Evolutionary conservation across 768 basidiomycete genomes (phyloP).

Genomic region (Agaricus blazei): DNA sequence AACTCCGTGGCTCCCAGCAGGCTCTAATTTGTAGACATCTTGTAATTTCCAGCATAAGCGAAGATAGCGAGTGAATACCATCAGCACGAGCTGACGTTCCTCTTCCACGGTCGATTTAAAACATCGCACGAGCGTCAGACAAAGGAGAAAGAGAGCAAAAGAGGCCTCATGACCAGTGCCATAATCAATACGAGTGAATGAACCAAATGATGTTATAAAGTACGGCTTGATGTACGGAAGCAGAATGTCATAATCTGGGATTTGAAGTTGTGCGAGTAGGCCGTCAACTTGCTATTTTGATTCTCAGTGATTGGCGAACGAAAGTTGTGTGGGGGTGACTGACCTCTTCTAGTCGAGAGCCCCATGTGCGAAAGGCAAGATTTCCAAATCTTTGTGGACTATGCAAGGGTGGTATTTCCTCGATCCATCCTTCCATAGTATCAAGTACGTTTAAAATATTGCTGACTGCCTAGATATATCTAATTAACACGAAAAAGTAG

Average conservation of each 20-base stretch:
- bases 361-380: constrained; percentile 85
- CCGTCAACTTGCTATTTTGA: constrained; percentile 45
- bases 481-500: constrained; percentile 1
- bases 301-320: constrained; percentile 7
- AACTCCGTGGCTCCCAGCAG: constrained; percentile 95
- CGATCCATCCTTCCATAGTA: constrained; percentile 67
- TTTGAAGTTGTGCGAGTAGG: constrained; percentile 47
- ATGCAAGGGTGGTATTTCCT: constrained; percentile 69
- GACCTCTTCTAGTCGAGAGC: constrained; percentile 72
- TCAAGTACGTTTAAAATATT: constrained; percentile 54
- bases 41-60: constrained; percentile 82
- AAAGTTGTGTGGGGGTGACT: constrained; percentile 11
- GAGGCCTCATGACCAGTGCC: constrained; percentile 95
- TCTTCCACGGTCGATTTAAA: constrained; percentile 52
- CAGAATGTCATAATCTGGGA: constrained; percentile 33
- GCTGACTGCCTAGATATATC: constrained; percentile 37
- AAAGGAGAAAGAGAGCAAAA: constrained; percentile 75
- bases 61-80: constrained; percentile 74
- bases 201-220: constrained; percentile 81
- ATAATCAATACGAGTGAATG: constrained; percentile 88
- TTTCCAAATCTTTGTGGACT: constrained; percentile 89
- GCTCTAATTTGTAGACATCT: constrained; percentile 86
- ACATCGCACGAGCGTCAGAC: constrained; percentile 65
- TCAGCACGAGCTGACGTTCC: constrained; percentile 55
- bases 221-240: constrained; percentile 74